Base-by-base conservation (phyloP, 371 early-diverging fungal genomes). In the Fennellomyces sp. region DNA sequence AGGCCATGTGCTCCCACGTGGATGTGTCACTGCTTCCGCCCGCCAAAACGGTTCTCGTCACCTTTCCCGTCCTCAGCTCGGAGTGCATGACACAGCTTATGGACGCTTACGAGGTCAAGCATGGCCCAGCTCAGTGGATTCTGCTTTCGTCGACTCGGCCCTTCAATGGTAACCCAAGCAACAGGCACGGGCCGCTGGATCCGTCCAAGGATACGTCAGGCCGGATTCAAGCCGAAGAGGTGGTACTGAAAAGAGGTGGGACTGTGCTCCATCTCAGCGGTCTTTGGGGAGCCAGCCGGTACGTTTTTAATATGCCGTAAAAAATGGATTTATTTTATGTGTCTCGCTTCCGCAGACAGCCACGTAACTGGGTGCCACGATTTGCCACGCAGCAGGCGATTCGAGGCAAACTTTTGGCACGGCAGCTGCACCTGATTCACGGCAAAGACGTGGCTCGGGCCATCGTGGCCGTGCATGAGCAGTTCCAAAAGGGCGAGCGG, bases 361-460 rank as follows among this genome's bases (percentile, higher is more conserved):
- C 80, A 10, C 68, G 65, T 21, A 66, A 68, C n/a, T 80, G 80
- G 80, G 69, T 76, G 4, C 60, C 70, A 28, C 66, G 80, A 8
- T 76, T 80, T 50, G 54, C 67, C 3, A 63, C 75, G 7, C 27
- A 13, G 2, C 72, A 73, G 17, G 70, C 70, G 0, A 59, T 80
- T 19, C 63, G 63, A 8, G 60, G 63, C 42, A 80, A 80, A 36
- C 26, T 80, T 13, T 52, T 76, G 25, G 25, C 45, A 13, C 70
- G 80, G 3, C 80, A 74, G 48, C 58, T 80, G 8, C 80, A 80
- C 58, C 41, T 80, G 29, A 70, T 80, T 48, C 80, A 80, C 41
- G 80, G 80, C 15, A 64, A 70, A 27, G 80, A 80, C 56, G 73
- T 80, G 3, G 80, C 80, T 21, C 59, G 74, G 6, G 65, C 75